Conservation (phyloP, 805 yeast genomes). For the Kodamaea neixiangensis region DNA sequence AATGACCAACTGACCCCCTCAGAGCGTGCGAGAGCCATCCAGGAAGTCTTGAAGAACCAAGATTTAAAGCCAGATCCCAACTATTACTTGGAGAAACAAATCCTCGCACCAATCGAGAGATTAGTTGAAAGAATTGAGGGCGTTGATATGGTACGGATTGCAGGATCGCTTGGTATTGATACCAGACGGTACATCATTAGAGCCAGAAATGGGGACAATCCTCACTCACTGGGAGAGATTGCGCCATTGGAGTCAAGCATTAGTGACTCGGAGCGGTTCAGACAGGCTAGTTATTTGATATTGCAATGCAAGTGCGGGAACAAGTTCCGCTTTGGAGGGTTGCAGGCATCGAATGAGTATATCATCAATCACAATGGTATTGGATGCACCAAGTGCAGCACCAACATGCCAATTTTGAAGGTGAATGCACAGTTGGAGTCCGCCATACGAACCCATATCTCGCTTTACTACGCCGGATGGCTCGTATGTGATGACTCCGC, state of each 20-base stretch:
- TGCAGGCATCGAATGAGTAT: slow-evolving; percentile 62
- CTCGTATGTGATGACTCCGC: slow-evolving; percentile 80
- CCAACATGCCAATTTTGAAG: slow-evolving; percentile 50
- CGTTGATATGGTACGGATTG: slow-evolving; percentile 75
- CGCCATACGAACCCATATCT: slow-evolving; percentile 67
- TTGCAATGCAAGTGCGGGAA: slow-evolving; percentile 65
- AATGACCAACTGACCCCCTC: slow-evolving; percentile 55
- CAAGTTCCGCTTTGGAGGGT: slow-evolving; percentile 71
- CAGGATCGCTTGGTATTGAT: slow-evolving; percentile 77
- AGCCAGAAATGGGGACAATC: slow-evolving; percentile 38
- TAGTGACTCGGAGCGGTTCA: slow-evolving; percentile 80
- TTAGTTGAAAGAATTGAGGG: slow-evolving; percentile 85
- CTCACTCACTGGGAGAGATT: slow-evolving; percentile 39
- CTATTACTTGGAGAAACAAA: slow-evolving; percentile 84
- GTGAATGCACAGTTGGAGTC: slow-evolving; percentile 74
- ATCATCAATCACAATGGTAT: slow-evolving; percentile 68
- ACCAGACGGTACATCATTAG: slow-evolving; percentile 56
- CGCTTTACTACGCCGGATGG: slow-evolving; percentile 85
- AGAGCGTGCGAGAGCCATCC: slow-evolving; percentile 80
- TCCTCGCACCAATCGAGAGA: slow-evolving; percentile 88
- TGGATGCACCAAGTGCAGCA: slow-evolving; percentile 63
- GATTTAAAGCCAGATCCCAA: slow-evolving; percentile 68
- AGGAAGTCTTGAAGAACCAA: slow-evolving; percentile 61
- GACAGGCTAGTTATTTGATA: slow-evolving; percentile 55
- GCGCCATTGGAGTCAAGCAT: slow-evolving; percentile 81